Percentiles rank a stretch among this genome's conserved stretches.
Evolutionary conservation across 495 filamentous ascomycete genomes (phyloP).

Genomic region (Lasiosphaeris hirsuta): DNA sequence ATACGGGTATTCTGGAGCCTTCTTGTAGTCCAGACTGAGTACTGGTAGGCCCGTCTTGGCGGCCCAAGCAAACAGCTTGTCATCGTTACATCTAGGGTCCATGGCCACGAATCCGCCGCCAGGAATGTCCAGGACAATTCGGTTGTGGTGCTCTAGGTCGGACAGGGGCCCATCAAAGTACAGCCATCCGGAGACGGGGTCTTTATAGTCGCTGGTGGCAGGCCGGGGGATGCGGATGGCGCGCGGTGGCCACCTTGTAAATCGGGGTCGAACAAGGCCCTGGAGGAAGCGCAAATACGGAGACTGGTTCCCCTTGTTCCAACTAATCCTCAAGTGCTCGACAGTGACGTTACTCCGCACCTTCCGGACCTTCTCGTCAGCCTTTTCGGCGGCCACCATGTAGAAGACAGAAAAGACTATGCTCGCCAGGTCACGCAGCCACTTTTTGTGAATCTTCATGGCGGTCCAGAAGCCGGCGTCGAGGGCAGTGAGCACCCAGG

Average conservation of each 20-base stretch:
- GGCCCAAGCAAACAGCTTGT: conserved; percentile 88
- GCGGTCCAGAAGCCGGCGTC: conserved; percentile 98
- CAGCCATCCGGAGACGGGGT: conserved; percentile 82
- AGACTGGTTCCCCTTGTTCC: conserved; percentile 82
- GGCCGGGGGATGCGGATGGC: conserved; percentile 82
- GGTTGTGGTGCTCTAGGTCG: conserved; percentile 69
- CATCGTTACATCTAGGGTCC: conserved; percentile 85
- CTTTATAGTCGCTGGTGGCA: conserved; percentile 68
- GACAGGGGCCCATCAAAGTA: conserved; percentile 89
- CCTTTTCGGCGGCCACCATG: conserved; percentile 85
- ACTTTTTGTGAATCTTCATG: conserved; percentile 82
- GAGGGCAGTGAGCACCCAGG: conserved; percentile 91
- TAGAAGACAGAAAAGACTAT: conserved; percentile 86
- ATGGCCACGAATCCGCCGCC: conserved; percentile 96
- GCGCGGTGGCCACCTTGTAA: conserved; percentile 74
- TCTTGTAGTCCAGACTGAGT: conserved; percentile 87
- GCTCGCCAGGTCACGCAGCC: conserved; percentile 76
- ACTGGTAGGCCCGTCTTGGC: conserved; percentile 79
- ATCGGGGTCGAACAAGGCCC: conserved; percentile 67
- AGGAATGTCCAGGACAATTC: conserved; percentile 85
- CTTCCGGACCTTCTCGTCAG: conserved; percentile 95
- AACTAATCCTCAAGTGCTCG: conserved; percentile 88
- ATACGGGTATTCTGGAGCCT: conserved; percentile 92
- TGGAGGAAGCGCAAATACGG: conserved; percentile 74
- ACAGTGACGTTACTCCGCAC: conserved; percentile 81